A percentile compares a stretch with the other conserved stretches of the same genome.
These are phyloP conservation scores for Xerocomellus chrysenteron DNA, from an alignment of 768 basidiomycete genomes.

Conservation along the genomic window DNA sequence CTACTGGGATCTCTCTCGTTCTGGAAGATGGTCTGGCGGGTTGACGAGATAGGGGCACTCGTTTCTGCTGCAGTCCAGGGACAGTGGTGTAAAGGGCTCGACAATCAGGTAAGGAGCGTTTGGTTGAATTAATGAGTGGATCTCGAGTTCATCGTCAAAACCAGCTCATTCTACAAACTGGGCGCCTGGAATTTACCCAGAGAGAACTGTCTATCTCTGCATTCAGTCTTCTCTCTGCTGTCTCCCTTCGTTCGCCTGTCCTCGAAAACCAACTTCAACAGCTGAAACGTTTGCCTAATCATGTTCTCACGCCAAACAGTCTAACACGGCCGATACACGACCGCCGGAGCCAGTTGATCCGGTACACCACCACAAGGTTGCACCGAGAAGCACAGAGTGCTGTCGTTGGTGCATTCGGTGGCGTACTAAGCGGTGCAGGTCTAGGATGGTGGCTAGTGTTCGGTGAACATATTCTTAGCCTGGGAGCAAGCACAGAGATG, in stretches of 20 bases:
- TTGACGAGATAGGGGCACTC: slow-evolving; percentile 39
- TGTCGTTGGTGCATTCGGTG: slow-evolving; percentile 49
- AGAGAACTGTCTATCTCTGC: slow-evolving; percentile 41
- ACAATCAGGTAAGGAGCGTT: slow-evolving; percentile 44
- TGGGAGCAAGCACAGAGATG: slow-evolving; percentile 43
- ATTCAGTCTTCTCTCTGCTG: slow-evolving; percentile 37
- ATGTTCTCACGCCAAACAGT: slow-evolving; percentile 42
- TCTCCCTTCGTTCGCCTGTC: slow-evolving; percentile 49
- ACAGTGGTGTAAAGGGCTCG: slow-evolving; percentile 45
- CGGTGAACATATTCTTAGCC: slow-evolving; percentile 39
- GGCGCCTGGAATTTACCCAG: slow-evolving; percentile 53
- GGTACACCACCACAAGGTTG: slow-evolving; percentile 54
- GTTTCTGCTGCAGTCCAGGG: slow-evolving; percentile 33
- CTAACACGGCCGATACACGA: slow-evolving; percentile 51
- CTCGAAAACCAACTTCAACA: slow-evolving; percentile 61
- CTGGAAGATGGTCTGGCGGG: slow-evolving; percentile 40
- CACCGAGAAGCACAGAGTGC: slow-evolving; percentile 64
- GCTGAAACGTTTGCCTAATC: slow-evolving; percentile 45
- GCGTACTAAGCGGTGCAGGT: slow-evolving; percentile 48
- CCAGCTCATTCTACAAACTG: slow-evolving; percentile 66
- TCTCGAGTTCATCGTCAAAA: background rate
- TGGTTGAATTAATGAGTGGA: background rate
- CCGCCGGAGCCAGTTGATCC: slow-evolving; percentile 54
- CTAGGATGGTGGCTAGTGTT: slow-evolving; percentile 55
- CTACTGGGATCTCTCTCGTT: slow-evolving; percentile 37